Base-by-base conservation (phyloP, 768 basidiomycete species). In the Suillus subalutaceus region DNA sequence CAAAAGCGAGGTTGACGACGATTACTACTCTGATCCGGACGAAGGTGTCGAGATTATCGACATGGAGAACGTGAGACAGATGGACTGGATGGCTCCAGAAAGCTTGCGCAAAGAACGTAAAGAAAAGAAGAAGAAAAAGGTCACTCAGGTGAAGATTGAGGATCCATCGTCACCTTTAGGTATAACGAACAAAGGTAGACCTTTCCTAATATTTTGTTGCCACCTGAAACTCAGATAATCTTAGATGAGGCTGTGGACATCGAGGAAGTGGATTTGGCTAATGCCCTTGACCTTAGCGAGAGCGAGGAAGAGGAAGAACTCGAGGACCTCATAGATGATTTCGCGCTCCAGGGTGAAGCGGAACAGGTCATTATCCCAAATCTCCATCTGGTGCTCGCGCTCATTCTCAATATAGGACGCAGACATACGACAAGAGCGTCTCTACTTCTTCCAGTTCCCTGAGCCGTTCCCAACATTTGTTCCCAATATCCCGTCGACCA, bases 381-480 rank as follows among this genome's bases (percentile, higher is more conserved):
- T 13, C 5, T 64, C 10, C 12, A 41, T 41, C 9, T 30, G 8
- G 30, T 59, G 12, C n/a, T 62, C 20, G 20, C 13, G 16, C 63
- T 64, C 57, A 62, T 32, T 41, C 23, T 41, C 37, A 26, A 12
- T 16, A 26, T 70, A 90, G 88, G 86, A 86, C 64, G 71, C 81
- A 35, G 74, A 79, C 60, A 69, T 84, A 44, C 83, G 82, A 62
- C 88, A 88, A 75, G 90, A 93, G 63, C 83, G 85, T 23, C 79
- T 97, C 4, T 97, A 92, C 72, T 90, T 95, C 70, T 96, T 97
- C 80, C 94, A 96, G 73, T 97, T 97, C 72, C 96, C 96, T 0
- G 75, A 82, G 10, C 92, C 93, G 0, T 96, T 97, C 77, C 94
- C 95, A 0, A 83, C 80, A 6, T 96, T 96, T 78, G 66, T 80